Evolutionary conservation across 176 grass and related monocot species (phyloP), one percentile per base, ranked within the genome.

Genomic region (Oryza glaberrima): DNA sequence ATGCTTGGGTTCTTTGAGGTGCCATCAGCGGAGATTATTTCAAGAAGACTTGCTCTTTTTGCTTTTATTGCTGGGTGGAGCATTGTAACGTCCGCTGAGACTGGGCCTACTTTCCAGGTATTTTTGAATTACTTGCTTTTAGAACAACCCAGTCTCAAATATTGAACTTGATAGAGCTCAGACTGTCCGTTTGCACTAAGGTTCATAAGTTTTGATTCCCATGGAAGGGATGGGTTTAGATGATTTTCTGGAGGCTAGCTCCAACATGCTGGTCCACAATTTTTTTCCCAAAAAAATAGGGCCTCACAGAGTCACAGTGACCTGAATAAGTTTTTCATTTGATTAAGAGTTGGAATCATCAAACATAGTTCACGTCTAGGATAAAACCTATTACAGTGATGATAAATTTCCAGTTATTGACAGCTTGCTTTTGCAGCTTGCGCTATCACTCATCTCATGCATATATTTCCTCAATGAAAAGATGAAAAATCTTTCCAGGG

Each of bases 391-490:
- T 5, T 22, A n/a, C 30, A 61, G 4, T 9, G 38, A 46, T 68
- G 19, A 30, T 28, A 65, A 6, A 34, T 76, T 64, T 75, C 56
- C 8, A 32, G 16, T 58, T 85, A 65, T 76, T 85, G 45, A 82
- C 65, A 11, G 8, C 66, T 86, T 60, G 86, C 28, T 88, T 73
- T 72, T 84, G 77, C 88, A 95, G 96, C 89, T 98, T 83, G 89
- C 89, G 6, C 71, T 98, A 40, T 92, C 93, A 80, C 85, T 98
- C 2, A 6, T 89, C 11, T 82, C 91, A 11, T 98, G 96, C 75
- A 86, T 98, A 79, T 95, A 92, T 61, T 95, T 98, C n/a, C 93
- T 98, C 45, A 98, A 95, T 43, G 91, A 94, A 6, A 98, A 95
- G 88, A 95, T 95, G 93, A 98, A 98, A 69, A 88, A 92, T 73